These are phyloP conservation scores for Backusella morwellensis DNA, from an alignment of 192 early-diverging fungal genomes.

Conservation along the genomic window DNA sequence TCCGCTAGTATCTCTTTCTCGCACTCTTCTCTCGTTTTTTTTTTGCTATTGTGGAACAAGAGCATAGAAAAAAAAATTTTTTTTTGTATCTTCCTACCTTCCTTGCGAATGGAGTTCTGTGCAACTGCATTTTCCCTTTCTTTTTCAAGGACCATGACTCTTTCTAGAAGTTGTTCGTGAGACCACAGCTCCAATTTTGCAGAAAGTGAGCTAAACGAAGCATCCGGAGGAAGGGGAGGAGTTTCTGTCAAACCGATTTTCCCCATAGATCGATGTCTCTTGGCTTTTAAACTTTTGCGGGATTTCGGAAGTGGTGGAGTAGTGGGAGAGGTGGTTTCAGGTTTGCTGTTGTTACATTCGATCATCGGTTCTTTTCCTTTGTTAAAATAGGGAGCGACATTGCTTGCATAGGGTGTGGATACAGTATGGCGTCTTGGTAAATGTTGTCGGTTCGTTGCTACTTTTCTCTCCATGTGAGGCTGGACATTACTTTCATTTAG, in stretches of 20 bases:
- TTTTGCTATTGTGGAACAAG: background rate
- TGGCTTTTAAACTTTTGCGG: conserved; percentile 4
- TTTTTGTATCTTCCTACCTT: background rate
- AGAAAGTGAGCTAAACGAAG: conserved; percentile 6
- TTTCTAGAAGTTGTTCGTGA: conserved; percentile 21
- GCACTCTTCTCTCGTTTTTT: background rate
- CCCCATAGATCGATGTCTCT: conserved; percentile 20
- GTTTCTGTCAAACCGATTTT: conserved; percentile 7
- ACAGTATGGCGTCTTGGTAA: conserved; percentile 28
- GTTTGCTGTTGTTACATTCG: background rate
- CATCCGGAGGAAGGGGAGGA: background rate
- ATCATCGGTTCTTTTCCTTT: conserved; percentile 17
- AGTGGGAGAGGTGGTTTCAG: background rate
- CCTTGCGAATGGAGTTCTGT: background rate
- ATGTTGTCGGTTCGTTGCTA: background rate
- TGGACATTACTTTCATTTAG: background rate
- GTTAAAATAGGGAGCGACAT: background rate
- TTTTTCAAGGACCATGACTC: conserved; percentile 24
- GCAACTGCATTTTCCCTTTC: conserved; percentile 11
- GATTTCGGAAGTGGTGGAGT: background rate
- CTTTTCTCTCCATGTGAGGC: background rate
- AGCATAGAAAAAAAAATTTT: background rate
- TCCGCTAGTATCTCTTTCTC: background rate
- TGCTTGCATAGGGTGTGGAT: conserved; percentile 24
- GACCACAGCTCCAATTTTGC: conserved; percentile 20